A percentile compares a stretch with the other conserved stretches of the same genome.
phyloP scores from a whole-genome alignment of 2,329 filamentous ascomycete genomes.

The Ceratocystis papillata region DNA sequence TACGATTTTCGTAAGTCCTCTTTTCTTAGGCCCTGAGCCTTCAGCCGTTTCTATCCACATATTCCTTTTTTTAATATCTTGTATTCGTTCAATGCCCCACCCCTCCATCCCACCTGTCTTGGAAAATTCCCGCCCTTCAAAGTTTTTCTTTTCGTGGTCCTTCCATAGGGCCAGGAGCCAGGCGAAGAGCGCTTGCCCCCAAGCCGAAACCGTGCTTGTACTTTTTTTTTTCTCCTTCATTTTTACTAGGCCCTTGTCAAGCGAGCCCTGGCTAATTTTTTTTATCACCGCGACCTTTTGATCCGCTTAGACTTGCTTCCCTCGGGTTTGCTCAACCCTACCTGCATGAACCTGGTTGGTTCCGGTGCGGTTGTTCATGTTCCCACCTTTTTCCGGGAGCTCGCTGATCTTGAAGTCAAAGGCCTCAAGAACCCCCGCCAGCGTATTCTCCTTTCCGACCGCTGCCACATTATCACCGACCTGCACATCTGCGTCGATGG shows the following conservation, averaged over 20 bases:
- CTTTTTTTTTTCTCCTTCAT: not conserved
- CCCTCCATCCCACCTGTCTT: not conserved
- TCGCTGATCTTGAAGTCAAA: constrained; percentile 34
- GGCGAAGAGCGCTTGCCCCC: too few relatives aligned
- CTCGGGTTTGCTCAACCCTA: constrained; percentile 62
- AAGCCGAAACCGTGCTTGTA: not conserved
- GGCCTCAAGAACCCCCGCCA: constrained; percentile 34
- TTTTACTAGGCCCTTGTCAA: not conserved
- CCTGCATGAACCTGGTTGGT: constrained; percentile 62
- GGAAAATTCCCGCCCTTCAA: not conserved
- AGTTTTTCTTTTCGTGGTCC: not conserved
- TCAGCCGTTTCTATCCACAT: not conserved
- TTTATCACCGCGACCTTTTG: not conserved
- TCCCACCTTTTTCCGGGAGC: constrained; percentile 30
- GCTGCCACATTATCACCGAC: constrained; percentile 54
- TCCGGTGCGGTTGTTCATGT: constrained; percentile 58
- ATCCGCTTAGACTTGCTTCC: constrained; percentile 20
- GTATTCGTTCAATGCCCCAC: not conserved
- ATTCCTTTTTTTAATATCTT: not conserved
- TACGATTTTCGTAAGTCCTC: constrained; percentile 25
- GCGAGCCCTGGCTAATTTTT: not conserved
- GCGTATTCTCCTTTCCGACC: constrained; percentile 52
- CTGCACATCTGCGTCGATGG: constrained; percentile 59
- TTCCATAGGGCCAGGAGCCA: too few relatives aligned
- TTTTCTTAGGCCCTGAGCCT: constrained; percentile 48